Evolutionary conservation across 352 stramenopile genomes (phyloP).

Genomic region (Phytophthora sansomeana): DNA sequence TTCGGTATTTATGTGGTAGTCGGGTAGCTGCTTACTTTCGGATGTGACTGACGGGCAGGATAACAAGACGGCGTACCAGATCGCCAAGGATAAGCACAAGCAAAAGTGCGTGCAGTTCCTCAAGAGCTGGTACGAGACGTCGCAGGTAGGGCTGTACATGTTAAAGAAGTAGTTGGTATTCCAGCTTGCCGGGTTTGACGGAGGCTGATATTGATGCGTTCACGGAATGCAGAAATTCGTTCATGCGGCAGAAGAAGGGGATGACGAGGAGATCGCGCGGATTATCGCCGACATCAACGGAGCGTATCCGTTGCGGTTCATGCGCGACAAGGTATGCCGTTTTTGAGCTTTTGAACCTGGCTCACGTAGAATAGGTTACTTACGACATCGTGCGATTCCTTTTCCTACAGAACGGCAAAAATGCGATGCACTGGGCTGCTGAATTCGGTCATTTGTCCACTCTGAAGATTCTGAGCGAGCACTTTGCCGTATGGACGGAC

Average conservation of each 20-base stretch:
- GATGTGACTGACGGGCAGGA: constrained; percentile 48
- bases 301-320: constrained; percentile 78
- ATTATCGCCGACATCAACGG: constrained; percentile 87
- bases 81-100: constrained; percentile 92
- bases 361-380: neutral
- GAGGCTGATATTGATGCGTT: neutral
- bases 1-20: neutral
- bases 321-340: constrained; percentile 80
- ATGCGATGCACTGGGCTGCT: constrained; percentile 88
- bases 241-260: constrained; percentile 80
- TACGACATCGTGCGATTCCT: neutral
- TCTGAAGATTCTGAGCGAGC: constrained; percentile 81
- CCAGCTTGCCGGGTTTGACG: neutral
- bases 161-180: neutral
- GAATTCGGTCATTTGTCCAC: constrained; percentile 80
- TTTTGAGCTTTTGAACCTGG: neutral
- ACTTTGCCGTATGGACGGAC: constrained; percentile 83
- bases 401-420: constrained; percentile 80
- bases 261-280: constrained; percentile 80
- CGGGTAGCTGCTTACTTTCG: neutral
- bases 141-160: constrained; percentile 56
- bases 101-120: constrained; percentile 88
- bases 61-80: constrained; percentile 90
- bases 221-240: constrained; percentile 70
- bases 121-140: constrained; percentile 90